Percentiles rank a stretch among this genome's conserved stretches.
These are phyloP conservation scores for Picea abies DNA, from an alignment of 83 land plant genomes.

Conservation along the genomic window DNA sequence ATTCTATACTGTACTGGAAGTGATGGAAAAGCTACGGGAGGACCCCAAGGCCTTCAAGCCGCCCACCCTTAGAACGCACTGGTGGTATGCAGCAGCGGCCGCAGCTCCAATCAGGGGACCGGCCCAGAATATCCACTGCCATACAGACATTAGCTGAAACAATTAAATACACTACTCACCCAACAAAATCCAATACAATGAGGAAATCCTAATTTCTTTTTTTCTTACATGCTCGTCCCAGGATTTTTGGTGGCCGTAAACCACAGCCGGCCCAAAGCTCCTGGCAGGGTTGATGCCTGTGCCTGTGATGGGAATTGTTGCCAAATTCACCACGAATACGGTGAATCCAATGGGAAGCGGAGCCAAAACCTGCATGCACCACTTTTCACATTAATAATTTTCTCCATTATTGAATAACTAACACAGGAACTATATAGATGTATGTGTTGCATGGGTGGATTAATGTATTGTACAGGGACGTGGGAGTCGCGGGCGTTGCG, in stretches of 20 bases:
- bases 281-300: conserved; percentile 7
- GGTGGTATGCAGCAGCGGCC: not conserved
- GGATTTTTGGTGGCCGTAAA: not conserved
- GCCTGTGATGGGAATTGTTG: not conserved
- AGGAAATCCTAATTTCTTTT: no score
- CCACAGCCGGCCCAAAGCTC: conserved; percentile 3
- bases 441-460: no score
- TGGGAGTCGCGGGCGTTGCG: conserved; percentile 58
- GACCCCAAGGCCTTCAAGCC: conserved; percentile 57
- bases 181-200: no score
- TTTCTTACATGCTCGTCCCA: not conserved
- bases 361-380: not conserved
- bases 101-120: not conserved
- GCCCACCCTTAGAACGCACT: not conserved
- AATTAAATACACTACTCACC: no score
- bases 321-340: conserved; percentile 1
- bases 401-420: not conserved
- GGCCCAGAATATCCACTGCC: not conserved
- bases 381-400: not conserved
- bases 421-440: not conserved
- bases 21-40: conserved; percentile 36
- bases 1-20: no score
- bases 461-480: conserved; percentile 34
- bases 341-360: not conserved
- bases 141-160: no score